Evolutionary conservation across 2,329 filamentous ascomycete genomes (phyloP).

Genomic region (Alternaria ethzedia): DNA sequence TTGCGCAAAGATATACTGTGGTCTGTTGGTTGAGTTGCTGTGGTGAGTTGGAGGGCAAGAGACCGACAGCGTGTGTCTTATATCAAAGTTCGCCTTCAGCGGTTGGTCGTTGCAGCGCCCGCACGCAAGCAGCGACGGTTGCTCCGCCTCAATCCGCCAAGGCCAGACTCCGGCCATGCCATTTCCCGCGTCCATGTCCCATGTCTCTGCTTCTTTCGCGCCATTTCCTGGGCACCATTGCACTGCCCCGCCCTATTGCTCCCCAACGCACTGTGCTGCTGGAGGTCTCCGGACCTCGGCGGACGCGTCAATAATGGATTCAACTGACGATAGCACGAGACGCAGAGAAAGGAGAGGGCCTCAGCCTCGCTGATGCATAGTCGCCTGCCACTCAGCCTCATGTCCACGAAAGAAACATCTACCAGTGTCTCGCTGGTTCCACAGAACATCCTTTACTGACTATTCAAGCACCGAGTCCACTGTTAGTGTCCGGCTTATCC

Average conservation of each 20-base stretch:
- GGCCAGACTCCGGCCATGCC: constrained; percentile 20
- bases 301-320: constrained; percentile 22
- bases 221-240: constrained; percentile 27
- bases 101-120: constrained; percentile 26
- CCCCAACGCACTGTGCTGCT: constrained; percentile 26
- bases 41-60: constrained; percentile 18
- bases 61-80: constrained; percentile 30
- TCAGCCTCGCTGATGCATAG: constrained; percentile 19
- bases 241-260: constrained; percentile 35
- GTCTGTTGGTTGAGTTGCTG: constrained; percentile 15
- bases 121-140: constrained; percentile 23
- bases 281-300: constrained; percentile 26
- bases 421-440: constrained; percentile 15
- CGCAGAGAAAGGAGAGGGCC: constrained; percentile 21
- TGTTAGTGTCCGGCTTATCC: constrained; percentile 19
- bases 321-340: constrained; percentile 14
- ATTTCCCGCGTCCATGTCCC: constrained; percentile 16
- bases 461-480: constrained; percentile 4
- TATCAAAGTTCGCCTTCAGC: constrained; percentile 26
- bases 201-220: constrained; percentile 21
- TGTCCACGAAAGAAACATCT: constrained; percentile 12
- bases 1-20: constrained; percentile 10
- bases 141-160: constrained; percentile 27
- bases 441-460: neutral
- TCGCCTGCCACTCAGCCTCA: constrained; percentile 33